Evolutionary conservation across 441 rosid genomes (phyloP).

Genomic region (Adansonia grandidieri): DNA sequence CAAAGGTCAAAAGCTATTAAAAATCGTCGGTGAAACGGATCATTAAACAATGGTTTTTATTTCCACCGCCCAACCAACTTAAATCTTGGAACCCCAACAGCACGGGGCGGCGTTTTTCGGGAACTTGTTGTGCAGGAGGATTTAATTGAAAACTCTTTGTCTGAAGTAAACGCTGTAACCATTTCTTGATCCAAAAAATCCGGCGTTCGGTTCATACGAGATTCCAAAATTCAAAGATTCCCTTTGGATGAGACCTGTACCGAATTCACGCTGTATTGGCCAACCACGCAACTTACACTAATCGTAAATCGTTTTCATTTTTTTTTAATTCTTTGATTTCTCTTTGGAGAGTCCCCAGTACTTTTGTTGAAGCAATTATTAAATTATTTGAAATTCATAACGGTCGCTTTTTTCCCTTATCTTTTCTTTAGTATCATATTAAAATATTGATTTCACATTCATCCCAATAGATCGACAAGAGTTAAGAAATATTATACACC

Average conservation of each 20-base stretch:
- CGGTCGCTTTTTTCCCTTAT: too few species aligned
- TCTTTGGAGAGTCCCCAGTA: neutral
- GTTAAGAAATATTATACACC: neutral
- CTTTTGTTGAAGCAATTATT: neutral
- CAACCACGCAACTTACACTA: neutral
- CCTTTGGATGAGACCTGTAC: neutral
- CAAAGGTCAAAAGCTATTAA: neutral
- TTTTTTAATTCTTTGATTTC: neutral
- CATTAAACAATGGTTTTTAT: neutral
- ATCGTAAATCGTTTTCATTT: neutral
- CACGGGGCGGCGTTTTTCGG: neutral
- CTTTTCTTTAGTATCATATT: too few species aligned
- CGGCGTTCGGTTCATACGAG: neutral
- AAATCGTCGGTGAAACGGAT: neutral
- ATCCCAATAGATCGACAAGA: neutral
- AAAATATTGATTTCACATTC: neutral
- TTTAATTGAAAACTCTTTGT: neutral
- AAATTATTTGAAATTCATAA: neutral
- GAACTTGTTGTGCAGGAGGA: neutral
- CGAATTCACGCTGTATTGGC: neutral
- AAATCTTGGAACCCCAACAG: neutral
- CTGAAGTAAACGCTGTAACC: neutral
- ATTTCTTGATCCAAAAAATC: neutral
- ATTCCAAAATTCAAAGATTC: neutral
- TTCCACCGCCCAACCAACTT: neutral